Evolutionary conservation across 768 basidiomycete genomes (phyloP), one percentile per base, ranked within the genome.

Genomic region (Auriscalpium vulgare): DNA sequence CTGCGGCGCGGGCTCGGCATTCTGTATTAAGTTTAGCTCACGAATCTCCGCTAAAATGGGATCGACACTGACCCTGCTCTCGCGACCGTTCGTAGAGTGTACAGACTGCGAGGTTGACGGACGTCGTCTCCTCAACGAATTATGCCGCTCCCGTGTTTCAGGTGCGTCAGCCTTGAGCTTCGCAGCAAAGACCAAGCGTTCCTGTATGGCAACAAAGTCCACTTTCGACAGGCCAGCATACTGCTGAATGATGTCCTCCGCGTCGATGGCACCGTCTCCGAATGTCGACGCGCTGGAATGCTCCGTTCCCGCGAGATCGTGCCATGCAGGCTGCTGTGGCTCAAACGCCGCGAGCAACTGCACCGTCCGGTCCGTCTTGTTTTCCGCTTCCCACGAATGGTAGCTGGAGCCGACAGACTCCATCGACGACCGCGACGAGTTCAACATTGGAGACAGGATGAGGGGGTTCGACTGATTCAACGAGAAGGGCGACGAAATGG

Each of bases 91-190:
- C 63, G 82, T 86, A 11, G 88, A 87, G 68, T 90, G 88, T 63
- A 82, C 85, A 10, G 88, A 87, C 68, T 90, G 88, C n/a, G 89
- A 88, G 13, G 86, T 88, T 1, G 88, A 91, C 10, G 87, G 88
- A 40, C 88, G 77, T 50, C 90, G 78, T 59, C 82, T 81, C 55
- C 88, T 77, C 61, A 88, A 72, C n/a, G 88, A 90, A 52, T 81
- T 83, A 0, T 78, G 73, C 47, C 88, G 81, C 62, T 83, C 81
- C 10, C 81, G 81, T 40, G 74, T 67, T 59, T 87, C 85, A 9
- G 80, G 77, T 50, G 74, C 77, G 14, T 73, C 72, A 44, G 78
- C 78, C 66, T 83, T 87, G 34, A 79, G 74, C 45, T 78, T 68
- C 3, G 81, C 84, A 29, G 81, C 83, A 48, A 71, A 72, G n/a